Evolutionary conservation across 1,284 basidiomycete species (phyloP), one percentile per base, ranked within the genome.

Genomic region (Cystobasidium slooffiae): DNA sequence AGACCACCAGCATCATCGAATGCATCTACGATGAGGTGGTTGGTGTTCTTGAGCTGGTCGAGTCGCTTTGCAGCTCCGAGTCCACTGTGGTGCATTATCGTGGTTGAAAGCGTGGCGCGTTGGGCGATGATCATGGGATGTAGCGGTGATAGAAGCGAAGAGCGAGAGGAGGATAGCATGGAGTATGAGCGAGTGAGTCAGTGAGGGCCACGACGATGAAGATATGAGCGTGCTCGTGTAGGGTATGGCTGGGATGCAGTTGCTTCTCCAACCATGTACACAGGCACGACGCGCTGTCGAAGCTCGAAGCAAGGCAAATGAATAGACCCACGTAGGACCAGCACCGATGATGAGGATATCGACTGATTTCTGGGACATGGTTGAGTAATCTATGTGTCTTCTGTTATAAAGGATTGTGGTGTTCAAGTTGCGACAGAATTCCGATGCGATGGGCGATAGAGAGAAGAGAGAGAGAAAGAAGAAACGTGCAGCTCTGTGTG

Each of bases 51-150:
- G 56, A 84, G 83, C 78, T 86, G 85, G 76, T 86, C 75, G 31
- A 85, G 82, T 68, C 85, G 84, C 77, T 85, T 86, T 44, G 85
- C 85, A 56, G 85, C 85, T 68, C 85, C 85, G 20, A 86, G 82
- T 76, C 85, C 85, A 69, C 85, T 86, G 79, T 46, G 24, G 22
- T 7, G 3, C n/a, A 7, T n/a, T 63, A 37, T 18, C 6, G 12
- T 8, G 18, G 6, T 16, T 44, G 59, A 14, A 44, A 16, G 16
- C 53, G 16, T 9, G 39, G 51, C 20, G 39, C 78, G 81, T 63
- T 76, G 76, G 75, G 59, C 31, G 55, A 72, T 20, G 12, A 51
- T 3, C 39, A 10, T 20, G 6, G 39, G 31, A 31, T 44, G 44
- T 14, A 44, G 10, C 24, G 55, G 7, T n/a, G 20, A 14, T 10